phyloP scores from a whole-genome alignment of 768 basidiomycete species.

The Tulasnella sp. region DNA sequence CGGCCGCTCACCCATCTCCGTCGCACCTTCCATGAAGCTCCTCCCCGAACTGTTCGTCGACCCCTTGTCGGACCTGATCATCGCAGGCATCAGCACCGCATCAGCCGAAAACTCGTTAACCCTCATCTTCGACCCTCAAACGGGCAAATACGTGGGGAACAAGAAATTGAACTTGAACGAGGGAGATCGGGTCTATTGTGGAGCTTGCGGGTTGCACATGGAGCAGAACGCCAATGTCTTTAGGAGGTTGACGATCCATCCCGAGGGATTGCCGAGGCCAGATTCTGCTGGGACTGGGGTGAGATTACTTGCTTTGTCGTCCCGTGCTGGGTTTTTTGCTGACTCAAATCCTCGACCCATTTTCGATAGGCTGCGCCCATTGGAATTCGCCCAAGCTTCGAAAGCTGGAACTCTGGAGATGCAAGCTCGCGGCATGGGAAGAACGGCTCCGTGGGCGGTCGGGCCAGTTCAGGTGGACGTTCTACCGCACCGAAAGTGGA shows the following conservation, averaged over 20 bases:
- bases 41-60: neutral
- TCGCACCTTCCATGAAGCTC: neutral
- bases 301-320: neutral
- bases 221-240: neutral
- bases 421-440: neutral
- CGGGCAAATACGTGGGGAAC: neutral
- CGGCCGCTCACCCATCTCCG: neutral
- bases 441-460: neutral
- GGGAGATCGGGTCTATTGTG: neutral
- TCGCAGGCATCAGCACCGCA: neutral
- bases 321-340: too few species aligned
- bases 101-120: neutral
- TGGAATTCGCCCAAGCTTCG: neutral
- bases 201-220: neutral
- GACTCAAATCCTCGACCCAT: neutral
- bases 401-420: neutral
- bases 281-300: neutral
- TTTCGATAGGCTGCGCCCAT: neutral
- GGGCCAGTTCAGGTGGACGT: neutral
- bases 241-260: constrained; percentile 1
- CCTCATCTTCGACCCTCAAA: neutral
- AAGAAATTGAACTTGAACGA: neutral
- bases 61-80: neutral
- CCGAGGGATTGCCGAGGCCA: neutral
- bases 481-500: neutral